A percentile compares a stretch with the other conserved stretches of the same genome.
These are phyloP conservation scores for Vairimorpha ceranae DNA, from an alignment of 371 early-diverging fungal genomes.

Conservation along the genomic window DNA sequence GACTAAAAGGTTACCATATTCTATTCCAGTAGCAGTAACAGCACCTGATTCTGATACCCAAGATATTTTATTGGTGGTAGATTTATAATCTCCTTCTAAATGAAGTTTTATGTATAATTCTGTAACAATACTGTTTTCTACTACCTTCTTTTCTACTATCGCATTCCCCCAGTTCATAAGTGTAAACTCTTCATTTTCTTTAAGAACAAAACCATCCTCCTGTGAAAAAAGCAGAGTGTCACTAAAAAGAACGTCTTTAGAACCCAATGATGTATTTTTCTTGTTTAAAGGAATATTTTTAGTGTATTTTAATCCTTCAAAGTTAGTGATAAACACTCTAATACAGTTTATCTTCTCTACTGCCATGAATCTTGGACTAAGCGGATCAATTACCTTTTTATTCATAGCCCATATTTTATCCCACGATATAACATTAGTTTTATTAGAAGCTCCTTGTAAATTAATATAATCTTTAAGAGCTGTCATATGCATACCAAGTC, in stretches of 20 bases:
- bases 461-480: constrained; percentile 91
- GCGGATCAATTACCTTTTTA: constrained; percentile 88
- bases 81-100: constrained; percentile 87
- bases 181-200: constrained; percentile 81
- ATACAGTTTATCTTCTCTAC: constrained; percentile 66
- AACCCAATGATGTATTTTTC: constrained; percentile 77
- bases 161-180: constrained; percentile 99
- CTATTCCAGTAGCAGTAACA: constrained; percentile 64
- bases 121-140: constrained; percentile 65
- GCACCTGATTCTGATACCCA: constrained; percentile 70
- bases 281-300: constrained; percentile 65
- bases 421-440: constrained; percentile 84
- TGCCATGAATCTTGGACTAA: constrained; percentile 81
- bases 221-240: constrained; percentile 74
- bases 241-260: constrained; percentile 73
- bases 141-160: constrained; percentile 68
- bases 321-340: neutral
- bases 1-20: constrained; percentile 74
- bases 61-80: constrained; percentile 94
- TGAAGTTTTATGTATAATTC: constrained; percentile 68
- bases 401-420: constrained; percentile 99
- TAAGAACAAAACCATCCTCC: constrained; percentile 75
- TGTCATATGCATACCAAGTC: constrained; percentile 93
- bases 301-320: constrained; percentile 43
- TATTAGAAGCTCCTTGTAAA: constrained; percentile 96